A percentile compares a stretch with the other conserved stretches of the same genome.
These are phyloP conservation scores for Hypoxylon cercidicola DNA, from an alignment of 495 filamentous ascomycete genomes.

Conservation along the genomic window DNA sequence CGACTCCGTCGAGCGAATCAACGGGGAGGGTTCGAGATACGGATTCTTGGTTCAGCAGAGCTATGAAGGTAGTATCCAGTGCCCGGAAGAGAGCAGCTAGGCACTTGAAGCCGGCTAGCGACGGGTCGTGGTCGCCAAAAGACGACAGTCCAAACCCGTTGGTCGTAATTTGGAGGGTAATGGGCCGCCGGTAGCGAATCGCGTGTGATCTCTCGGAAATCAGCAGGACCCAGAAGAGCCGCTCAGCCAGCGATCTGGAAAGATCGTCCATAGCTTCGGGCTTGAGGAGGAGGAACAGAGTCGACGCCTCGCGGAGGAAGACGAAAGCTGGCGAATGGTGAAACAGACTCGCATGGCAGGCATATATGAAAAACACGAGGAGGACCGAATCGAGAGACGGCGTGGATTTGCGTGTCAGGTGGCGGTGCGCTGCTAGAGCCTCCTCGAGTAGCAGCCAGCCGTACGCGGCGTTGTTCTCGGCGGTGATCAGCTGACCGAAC, in stretches of 20 bases:
- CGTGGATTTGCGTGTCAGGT: constrained; percentile 29
- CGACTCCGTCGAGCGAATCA: constrained; percentile 63
- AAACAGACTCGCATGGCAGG: constrained; percentile 73
- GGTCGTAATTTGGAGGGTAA: constrained; percentile 68
- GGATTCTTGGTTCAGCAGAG: constrained; percentile 70
- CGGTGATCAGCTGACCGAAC: constrained; percentile 28
- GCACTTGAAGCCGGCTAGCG: constrained; percentile 67
- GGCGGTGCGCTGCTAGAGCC: constrained; percentile 37
- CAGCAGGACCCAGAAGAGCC: constrained; percentile 71
- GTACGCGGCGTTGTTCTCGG: constrained; percentile 40
- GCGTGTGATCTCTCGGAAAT: constrained; percentile 76
- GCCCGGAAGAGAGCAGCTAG: constrained; percentile 72
- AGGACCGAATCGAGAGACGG: constrained; percentile 69
- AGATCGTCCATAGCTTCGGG: constrained; percentile 54
- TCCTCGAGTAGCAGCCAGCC: constrained; percentile 46
- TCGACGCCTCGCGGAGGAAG: constrained; percentile 70
- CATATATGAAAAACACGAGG: constrained; percentile 78
- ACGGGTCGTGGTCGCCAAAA: constrained; percentile 54
- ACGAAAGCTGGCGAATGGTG: constrained; percentile 70
- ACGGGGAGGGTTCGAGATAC: constrained; percentile 59
- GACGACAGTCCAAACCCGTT: constrained; percentile 23
- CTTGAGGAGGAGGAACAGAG: constrained; percentile 57
- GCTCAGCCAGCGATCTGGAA: constrained; percentile 44
- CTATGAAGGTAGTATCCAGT: constrained; percentile 71
- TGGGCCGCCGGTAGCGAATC: constrained; percentile 73